Evolutionary conservation across 208 protist species (phyloP).

Genomic region (Crithidia acanthocephali): DNA sequence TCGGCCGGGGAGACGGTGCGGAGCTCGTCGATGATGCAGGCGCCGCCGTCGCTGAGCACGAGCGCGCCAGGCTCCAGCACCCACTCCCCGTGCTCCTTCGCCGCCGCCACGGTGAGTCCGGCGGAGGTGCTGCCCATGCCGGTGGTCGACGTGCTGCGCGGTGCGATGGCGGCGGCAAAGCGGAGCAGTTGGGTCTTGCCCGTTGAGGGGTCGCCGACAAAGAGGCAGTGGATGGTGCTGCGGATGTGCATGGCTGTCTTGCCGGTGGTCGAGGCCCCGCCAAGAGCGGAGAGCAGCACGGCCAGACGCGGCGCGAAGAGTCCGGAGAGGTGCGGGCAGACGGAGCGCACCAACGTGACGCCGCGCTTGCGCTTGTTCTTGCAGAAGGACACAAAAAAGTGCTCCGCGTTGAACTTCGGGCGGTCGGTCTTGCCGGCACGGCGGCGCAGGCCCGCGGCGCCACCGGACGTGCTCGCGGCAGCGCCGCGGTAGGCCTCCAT

Average conservation of each 20-base stretch:
- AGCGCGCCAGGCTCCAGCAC: constrained; percentile 96
- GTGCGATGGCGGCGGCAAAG: constrained; percentile 78
- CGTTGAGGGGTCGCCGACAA: constrained; percentile 99
- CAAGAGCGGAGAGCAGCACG: constrained; percentile 75
- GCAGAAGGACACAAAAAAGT: constrained; percentile 70
- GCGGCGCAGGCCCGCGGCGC: constrained; percentile 24
- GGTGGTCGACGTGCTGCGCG: constrained; percentile 89
- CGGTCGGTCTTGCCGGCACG: constrained; percentile 33
- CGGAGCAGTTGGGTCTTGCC: constrained; percentile 96
- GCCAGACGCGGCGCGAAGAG: constrained; percentile 84
- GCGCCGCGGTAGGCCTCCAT: constrained; percentile 83
- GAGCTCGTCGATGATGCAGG: constrained; percentile 99
- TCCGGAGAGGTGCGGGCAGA: constrained; percentile 79
- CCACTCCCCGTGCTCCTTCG: constrained; percentile 92
- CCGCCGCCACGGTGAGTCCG: constrained; percentile 91
- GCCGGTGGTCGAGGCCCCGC: constrained; percentile 65
- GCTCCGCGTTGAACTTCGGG: constrained; percentile 76
- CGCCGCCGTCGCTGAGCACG: constrained; percentile 97
- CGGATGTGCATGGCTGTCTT: constrained; percentile 72
- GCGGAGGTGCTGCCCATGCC: constrained; percentile 92
- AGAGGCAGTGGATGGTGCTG: constrained; percentile 97
- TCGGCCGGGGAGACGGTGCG: constrained; percentile 95
- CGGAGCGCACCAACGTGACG: constrained; percentile 58
- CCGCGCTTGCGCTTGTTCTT: constrained; percentile 50
- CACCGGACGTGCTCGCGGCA: constrained; percentile 25